Base-by-base conservation (phyloP, 495 filamentous ascomycete species). In the Neurospora sp. region DNA sequence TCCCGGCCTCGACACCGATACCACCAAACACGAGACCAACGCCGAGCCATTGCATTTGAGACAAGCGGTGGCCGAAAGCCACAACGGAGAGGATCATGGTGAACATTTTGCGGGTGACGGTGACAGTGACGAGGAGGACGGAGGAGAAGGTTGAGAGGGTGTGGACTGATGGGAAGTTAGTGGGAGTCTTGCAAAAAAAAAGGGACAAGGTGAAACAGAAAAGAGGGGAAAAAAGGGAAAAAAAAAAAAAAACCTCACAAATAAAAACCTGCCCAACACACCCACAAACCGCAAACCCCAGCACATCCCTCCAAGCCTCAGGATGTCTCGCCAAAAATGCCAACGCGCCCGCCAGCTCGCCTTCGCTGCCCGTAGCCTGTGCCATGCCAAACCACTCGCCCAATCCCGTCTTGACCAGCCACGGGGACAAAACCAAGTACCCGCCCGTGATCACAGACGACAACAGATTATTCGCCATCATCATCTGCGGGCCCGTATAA, bases 61-160 rank as follows among this genome's bases (percentile, higher is more conserved):
- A 91, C 70, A 99, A 85, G 70, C 87, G 87, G 80, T 99, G 96
- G 39, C 96, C 96, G 82, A 98, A 99, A 85, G 92, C 93, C 70
- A 98, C 85, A 37, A 99, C 96, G 73, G 92, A 95, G 59, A 99
- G 86, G 74, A 98, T 92, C 96, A 99, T 99, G 73, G 94, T 98
- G 79, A 98, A 87, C 96, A 99, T 99, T 84, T 99, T 99, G 75
- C 96, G 87, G 61, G 96, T 99, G 12, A 99, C 96, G 3, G 94
- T 99, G 0, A 99, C 94, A 10, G 96, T 99, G 14, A 98, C 96
- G 38, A 99, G 89, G 69, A 98, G 86, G 72, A 99, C 85, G 9
- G 91, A 94, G 41, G 93, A 96, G 83, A 99, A 99, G 44, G 91
- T 91, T 16, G 92, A 91, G 42, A 99, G 87, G 0, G 96, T 97